Evolutionary conservation across 345 rosid genomes (phyloP).

Genomic region (Hevea brasiliensis): DNA sequence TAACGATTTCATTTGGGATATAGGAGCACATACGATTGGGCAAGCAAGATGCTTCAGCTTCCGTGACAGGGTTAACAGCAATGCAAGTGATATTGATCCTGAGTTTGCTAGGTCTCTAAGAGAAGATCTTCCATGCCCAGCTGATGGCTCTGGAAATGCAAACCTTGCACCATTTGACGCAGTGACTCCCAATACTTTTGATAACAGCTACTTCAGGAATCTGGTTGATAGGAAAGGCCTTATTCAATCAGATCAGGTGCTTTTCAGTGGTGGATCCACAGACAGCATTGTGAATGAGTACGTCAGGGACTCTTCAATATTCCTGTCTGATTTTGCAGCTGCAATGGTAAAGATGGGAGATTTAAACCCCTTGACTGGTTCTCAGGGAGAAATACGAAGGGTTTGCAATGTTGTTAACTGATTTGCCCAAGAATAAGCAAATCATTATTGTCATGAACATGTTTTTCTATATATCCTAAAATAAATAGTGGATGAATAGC

Average conservation of each 20-base stretch:
- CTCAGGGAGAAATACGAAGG: neutral
- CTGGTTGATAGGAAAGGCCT: slow-evolving; percentile 2
- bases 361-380: neutral
- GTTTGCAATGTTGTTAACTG: neutral
- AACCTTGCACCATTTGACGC: neutral
- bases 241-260: slow-evolving; percentile 8
- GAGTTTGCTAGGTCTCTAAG: neutral
- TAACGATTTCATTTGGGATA: neutral
- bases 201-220: slow-evolving; percentile 2
- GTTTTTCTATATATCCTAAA: neutral
- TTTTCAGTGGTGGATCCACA: slow-evolving; percentile 1
- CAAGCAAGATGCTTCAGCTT: neutral
- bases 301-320: neutral
- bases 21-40: slow-evolving; percentile 13
- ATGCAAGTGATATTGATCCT: neutral
- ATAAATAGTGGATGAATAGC: slow-evolving; percentile 5
- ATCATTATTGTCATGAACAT: no score
- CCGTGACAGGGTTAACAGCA: neutral
- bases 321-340: neutral
- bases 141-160: slow-evolving; percentile 5
- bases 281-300: slow-evolving; percentile 9
- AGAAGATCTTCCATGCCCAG: slow-evolving; percentile 1
- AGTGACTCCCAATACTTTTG: neutral
- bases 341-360: slow-evolving; percentile 9
- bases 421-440: neutral